Evolutionary conservation across 306 rosid species (phyloP).

Genomic region (Cucurbita maxima): DNA sequence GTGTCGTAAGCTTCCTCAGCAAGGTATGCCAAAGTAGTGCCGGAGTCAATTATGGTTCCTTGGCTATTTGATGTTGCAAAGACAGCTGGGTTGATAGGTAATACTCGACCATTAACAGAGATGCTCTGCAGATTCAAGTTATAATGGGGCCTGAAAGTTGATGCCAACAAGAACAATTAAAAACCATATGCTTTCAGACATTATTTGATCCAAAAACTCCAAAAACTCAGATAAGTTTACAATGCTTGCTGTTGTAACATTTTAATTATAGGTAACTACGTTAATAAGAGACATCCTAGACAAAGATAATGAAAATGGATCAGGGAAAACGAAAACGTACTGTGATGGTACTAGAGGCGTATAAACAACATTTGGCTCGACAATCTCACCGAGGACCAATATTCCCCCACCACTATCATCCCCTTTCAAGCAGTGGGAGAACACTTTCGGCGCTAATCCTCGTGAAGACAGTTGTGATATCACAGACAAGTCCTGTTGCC

Average conservation of each 20-base stretch:
- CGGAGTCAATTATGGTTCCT: constrained; percentile 92
- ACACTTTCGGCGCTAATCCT: constrained; percentile 68
- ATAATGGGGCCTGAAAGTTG: constrained; percentile 81
- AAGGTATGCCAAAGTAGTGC: constrained; percentile 95
- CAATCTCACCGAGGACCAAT: constrained; percentile 86
- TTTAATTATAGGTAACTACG: background rate
- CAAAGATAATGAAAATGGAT: background rate
- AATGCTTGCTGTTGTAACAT: background rate
- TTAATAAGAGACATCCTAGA: background rate
- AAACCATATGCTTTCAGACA: background rate
- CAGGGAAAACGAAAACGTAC: constrained; percentile 29
- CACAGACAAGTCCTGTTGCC: constrained; percentile 74
- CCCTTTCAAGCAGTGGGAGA: constrained; percentile 93
- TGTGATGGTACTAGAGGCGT: constrained; percentile 82
- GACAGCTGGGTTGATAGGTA: constrained; percentile 49
- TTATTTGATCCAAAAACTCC: background rate
- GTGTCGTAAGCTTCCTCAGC: constrained; percentile 78
- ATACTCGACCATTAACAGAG: constrained; percentile 55
- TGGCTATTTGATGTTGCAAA: constrained; percentile 63
- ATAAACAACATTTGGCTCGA: constrained; percentile 71
- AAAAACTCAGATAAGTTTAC: background rate
- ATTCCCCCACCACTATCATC: constrained; percentile 82
- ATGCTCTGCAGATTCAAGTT: constrained; percentile 84
- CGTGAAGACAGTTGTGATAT: constrained; percentile 84
- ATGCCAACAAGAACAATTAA: background rate